phyloP scores from a whole-genome alignment of 805 yeast species.

The Nakazawaea ambrosiae region DNA sequence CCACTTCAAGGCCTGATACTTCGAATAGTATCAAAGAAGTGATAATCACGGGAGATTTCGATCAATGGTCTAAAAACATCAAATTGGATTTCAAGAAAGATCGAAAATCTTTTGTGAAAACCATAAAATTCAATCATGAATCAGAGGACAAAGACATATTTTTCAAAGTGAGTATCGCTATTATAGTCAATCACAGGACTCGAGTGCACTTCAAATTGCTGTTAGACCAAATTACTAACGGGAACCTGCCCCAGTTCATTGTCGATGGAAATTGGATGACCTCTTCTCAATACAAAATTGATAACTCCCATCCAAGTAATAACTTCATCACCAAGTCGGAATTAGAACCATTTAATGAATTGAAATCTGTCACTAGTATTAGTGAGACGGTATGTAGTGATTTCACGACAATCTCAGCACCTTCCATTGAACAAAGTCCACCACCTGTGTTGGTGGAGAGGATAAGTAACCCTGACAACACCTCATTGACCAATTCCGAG shows the following conservation, averaged over 20 bases:
- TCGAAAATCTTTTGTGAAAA: conserved; percentile 27
- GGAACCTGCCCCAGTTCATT: conserved; percentile 42
- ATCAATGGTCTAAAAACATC: conserved; percentile 56
- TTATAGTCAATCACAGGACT: too few species aligned
- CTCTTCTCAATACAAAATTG: conserved; percentile 16
- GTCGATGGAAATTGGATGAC: conserved; percentile 65
- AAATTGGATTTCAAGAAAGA: conserved; percentile 48
- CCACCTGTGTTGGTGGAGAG: conserved; percentile 8
- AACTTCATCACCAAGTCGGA: conserved; percentile 3
- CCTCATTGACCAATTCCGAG: conserved; percentile 10
- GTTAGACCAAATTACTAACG: conserved; percentile 1
- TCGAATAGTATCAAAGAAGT: conserved; percentile 29
- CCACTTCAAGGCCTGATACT: too few species aligned
- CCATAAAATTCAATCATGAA: conserved; percentile 9
- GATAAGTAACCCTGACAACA: conserved; percentile 2
- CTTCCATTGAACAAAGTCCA: conserved; percentile 1
- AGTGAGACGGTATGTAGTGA: conserved; percentile 9
- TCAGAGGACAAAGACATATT: conserved; percentile 27
- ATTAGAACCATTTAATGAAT: background rate
- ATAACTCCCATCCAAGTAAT: conserved; percentile 7
- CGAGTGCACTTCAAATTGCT: background rate
- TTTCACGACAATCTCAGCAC: conserved; percentile 9
- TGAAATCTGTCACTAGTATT: conserved; percentile 1
- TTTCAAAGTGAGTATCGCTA: conserved; percentile 30
- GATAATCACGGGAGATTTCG: conserved; percentile 64